Percentiles rank a stretch among this genome's conserved stretches.
Conservation (phyloP, 345 rosid species). For the Turnera subulata region DNA sequence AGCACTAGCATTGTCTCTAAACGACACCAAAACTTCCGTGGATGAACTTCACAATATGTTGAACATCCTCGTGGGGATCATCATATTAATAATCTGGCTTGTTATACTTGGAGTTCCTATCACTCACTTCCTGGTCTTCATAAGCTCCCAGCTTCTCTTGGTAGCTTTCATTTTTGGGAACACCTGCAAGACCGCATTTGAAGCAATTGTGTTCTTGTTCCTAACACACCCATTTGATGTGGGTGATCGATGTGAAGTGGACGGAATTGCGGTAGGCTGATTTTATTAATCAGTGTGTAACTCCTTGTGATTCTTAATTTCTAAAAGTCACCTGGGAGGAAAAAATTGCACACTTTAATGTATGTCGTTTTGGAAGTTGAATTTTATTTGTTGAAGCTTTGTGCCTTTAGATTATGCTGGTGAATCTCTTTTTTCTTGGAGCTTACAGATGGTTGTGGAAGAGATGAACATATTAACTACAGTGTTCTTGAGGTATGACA, state of each 20-base stretch:
- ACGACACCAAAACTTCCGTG: conserved; percentile 51
- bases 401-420: neutral
- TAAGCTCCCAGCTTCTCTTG: conserved; percentile 48
- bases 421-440: neutral
- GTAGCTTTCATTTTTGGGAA: conserved; percentile 45
- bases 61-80: conserved; percentile 28
- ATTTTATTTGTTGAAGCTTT: too few species aligned
- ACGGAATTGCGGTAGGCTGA: conserved; percentile 47
- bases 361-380: too few species aligned
- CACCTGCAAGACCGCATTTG: conserved; percentile 48
- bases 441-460: conserved; percentile 42
- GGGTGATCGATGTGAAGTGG: conserved; percentile 49
- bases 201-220: conserved; percentile 50
- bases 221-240: conserved; percentile 54
- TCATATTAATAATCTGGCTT: conserved; percentile 41
- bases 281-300: too few species aligned
- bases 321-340: too few species aligned
- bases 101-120: conserved; percentile 45
- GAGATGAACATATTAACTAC: conserved; percentile 59
- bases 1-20: conserved; percentile 45
- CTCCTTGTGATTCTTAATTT: too few species aligned
- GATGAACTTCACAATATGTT: conserved; percentile 50
- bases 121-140: conserved; percentile 40
- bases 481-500: conserved; percentile 35
- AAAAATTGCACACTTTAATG: too few species aligned